Percentiles rank a stretch among this genome's conserved stretches.
Conservation (phyloP, 108 stramenopile species). For the Nannochloropsis oceanica region DNA sequence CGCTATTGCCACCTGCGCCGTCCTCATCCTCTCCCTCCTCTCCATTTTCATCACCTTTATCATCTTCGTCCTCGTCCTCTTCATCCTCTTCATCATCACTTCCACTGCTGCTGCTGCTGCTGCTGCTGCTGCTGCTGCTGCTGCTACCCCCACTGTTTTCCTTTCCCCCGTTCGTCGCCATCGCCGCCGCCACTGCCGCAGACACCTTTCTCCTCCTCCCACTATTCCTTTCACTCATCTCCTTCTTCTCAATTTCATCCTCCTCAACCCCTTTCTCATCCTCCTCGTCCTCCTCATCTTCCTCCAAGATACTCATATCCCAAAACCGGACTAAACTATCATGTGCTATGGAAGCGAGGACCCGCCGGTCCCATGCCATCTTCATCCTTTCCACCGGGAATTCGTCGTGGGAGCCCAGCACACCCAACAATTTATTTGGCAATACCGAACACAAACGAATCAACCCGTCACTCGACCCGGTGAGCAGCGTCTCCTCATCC, state of each 20-base stretch:
- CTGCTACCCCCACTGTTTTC: background rate
- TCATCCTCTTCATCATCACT: constrained; percentile 1
- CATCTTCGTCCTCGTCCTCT: background rate
- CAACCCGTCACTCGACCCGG: constrained; percentile 81
- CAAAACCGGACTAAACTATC: constrained; percentile 33
- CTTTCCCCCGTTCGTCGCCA: background rate
- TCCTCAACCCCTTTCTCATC: background rate
- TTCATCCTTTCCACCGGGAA: constrained; percentile 64
- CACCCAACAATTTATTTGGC: constrained; percentile 77
- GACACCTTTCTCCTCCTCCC: background rate
- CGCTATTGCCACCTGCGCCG: background rate
- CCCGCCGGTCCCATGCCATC: constrained; percentile 50
- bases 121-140: background rate
- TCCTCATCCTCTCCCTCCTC: background rate
- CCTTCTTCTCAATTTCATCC: background rate
- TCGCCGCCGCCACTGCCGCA: background rate
- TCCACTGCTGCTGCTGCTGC: background rate
- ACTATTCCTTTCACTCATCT: background rate
- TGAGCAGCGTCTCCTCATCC: constrained; percentile 83
- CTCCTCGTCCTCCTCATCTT: constrained; percentile 18
- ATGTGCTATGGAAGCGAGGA: constrained; percentile 47
- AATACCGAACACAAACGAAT: constrained; percentile 51
- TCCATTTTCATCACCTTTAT: background rate
- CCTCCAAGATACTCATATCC: constrained; percentile 28
- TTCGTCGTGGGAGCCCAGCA: constrained; percentile 60